phyloP scores from a whole-genome alignment of 2,329 filamentous ascomycete genomes.

The Rugonectria rugulosa region DNA sequence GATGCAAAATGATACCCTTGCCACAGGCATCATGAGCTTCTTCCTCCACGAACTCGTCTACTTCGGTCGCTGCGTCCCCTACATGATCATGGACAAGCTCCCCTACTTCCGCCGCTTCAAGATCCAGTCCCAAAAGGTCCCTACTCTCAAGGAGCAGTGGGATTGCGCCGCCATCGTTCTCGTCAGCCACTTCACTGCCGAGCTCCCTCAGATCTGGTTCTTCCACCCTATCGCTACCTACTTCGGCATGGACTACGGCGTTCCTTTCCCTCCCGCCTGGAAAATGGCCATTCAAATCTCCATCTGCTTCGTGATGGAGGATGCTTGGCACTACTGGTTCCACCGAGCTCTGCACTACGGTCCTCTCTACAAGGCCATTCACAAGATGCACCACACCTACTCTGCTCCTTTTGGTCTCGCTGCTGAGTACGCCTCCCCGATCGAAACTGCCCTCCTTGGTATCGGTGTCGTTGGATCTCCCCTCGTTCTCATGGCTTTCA shows the following conservation, averaged over 20 bases:
- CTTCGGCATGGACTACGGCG: constrained; percentile 85
- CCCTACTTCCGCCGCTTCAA: constrained; percentile 93
- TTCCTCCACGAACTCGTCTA: constrained; percentile 93
- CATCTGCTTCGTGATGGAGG: constrained; percentile 94
- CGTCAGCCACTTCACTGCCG: constrained; percentile 95
- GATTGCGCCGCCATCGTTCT: constrained; percentile 93
- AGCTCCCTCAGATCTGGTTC: constrained; percentile 98
- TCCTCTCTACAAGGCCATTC: constrained; percentile 92
- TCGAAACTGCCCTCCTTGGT: constrained; percentile 94
- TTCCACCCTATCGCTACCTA: constrained; percentile 97
- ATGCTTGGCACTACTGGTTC: constrained; percentile 98
- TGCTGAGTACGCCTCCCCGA: constrained; percentile 96
- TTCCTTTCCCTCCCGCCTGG: constrained; percentile 85
- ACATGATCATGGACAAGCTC: constrained; percentile 89
- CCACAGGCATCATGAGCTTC: constrained; percentile 98
- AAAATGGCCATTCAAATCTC: constrained; percentile 92
- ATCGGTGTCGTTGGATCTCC: constrained; percentile 85
- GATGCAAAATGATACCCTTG: constrained; percentile 97
- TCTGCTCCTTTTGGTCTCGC: constrained; percentile 96
- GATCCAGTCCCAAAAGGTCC: constrained; percentile 89
- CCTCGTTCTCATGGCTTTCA: constrained; percentile 83
- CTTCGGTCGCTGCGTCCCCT: constrained; percentile 90
- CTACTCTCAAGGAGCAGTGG: constrained; percentile 93
- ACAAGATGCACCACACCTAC: constrained; percentile 99
- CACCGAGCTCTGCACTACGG: constrained; percentile 95